Conservation (phyloP, 2,329 filamentous ascomycete species). For the Lachnellula willkommii region DNA sequence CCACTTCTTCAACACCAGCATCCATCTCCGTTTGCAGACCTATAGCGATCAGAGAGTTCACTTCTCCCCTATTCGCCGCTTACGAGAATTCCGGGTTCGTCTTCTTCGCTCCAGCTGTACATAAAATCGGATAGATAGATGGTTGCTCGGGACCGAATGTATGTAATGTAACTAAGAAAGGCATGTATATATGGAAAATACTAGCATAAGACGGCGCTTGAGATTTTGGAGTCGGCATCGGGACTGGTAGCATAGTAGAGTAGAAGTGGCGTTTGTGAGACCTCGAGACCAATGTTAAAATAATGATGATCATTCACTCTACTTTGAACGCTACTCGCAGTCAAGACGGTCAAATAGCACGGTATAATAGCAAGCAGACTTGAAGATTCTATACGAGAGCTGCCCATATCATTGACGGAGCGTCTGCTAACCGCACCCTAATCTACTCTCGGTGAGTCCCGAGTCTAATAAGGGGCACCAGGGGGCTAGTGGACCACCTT, state of each 20-base stretch:
- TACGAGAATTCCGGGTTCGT: background rate
- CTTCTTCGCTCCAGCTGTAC: background rate
- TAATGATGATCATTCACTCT: background rate
- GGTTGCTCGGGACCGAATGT: background rate
- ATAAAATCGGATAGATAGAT: background rate
- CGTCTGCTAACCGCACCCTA: too few relatives aligned
- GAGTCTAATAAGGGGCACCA: too few relatives aligned
- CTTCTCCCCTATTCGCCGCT: background rate
- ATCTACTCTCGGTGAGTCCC: too few relatives aligned
- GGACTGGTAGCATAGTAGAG: too few relatives aligned
- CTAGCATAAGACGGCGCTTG: slow-evolving; percentile 1
- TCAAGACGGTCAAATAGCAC: too few relatives aligned
- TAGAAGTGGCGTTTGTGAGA: background rate
- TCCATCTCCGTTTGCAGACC: background rate
- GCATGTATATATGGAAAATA: background rate
- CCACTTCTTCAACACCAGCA: background rate
- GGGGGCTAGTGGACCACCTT: too few relatives aligned
- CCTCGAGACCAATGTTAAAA: background rate
- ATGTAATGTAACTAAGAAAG: background rate
- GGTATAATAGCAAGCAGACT: too few relatives aligned
- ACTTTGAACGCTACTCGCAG: too few relatives aligned
- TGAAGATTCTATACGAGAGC: too few relatives aligned
- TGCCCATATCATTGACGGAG: too few relatives aligned
- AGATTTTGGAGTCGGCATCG: background rate
- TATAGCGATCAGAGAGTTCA: background rate